These are phyloP conservation scores for Cornus kousa DNA, from an alignment of 148 eudicot genomes.

Conservation along the genomic window DNA sequence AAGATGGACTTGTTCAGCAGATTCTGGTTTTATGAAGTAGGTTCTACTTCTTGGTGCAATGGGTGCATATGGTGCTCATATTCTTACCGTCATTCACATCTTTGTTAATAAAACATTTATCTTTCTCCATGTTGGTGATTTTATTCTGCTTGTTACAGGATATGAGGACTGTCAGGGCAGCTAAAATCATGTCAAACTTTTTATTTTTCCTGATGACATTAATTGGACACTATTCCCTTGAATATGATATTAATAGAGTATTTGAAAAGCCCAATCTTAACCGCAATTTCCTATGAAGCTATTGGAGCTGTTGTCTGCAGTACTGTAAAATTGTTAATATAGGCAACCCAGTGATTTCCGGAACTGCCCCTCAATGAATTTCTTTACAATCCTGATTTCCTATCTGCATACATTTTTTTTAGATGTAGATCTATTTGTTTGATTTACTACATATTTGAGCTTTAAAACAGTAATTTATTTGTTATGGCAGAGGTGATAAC, in stretches of 20 bases:
- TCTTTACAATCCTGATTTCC: background rate
- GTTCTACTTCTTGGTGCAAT: background rate
- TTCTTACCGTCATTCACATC: background rate
- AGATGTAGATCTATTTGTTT: background rate
- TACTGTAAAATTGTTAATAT: background rate
- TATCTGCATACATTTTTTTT: background rate
- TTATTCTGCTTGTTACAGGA: constrained; percentile 2
- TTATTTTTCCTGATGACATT: background rate
- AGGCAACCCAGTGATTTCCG: background rate
- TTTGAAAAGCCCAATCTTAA: background rate
- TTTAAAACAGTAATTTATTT: background rate
- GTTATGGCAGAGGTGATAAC: constrained; percentile 74
- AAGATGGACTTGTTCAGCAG: background rate
- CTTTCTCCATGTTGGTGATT: background rate
- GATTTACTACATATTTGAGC: background rate
- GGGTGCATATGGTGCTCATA: background rate
- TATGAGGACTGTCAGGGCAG: background rate
- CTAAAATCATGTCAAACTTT: background rate
- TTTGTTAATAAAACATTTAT: too few relatives aligned
- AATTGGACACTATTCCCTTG: background rate
- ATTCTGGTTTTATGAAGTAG: background rate
- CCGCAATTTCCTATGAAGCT: background rate
- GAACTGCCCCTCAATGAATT: background rate
- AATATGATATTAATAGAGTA: background rate
- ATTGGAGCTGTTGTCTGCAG: background rate